Conservation (phyloP, 495 filamentous ascomycete species). For the Penicillium longicatenatum region DNA sequence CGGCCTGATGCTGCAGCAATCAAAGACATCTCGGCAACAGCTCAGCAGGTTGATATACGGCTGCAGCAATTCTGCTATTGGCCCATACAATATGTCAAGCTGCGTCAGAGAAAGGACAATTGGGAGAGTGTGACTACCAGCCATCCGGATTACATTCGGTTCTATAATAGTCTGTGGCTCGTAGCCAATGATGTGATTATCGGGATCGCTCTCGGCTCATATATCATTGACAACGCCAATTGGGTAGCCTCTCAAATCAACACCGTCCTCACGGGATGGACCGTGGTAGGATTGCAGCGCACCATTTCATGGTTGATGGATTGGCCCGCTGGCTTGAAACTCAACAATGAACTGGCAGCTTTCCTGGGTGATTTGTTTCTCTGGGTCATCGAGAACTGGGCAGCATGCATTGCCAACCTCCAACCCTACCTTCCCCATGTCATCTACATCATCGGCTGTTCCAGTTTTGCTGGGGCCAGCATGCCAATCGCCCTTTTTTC, state of each 20-base stretch:
- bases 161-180: slow-evolving; percentile 98
- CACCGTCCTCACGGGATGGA: slow-evolving; percentile 75
- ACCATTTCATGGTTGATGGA: slow-evolving; percentile 97
- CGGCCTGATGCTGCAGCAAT: slow-evolving; percentile 79
- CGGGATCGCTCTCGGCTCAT: slow-evolving; percentile 91
- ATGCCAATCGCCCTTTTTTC: slow-evolving; percentile 98
- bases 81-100: slow-evolving; percentile 93
- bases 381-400: slow-evolving; percentile 99
- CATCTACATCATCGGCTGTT: slow-evolving; percentile 92
- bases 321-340: slow-evolving; percentile 95
- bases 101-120: slow-evolving; percentile 83
- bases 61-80: slow-evolving; percentile 99
- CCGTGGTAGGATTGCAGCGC: slow-evolving; percentile 82
- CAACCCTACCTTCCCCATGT: slow-evolving; percentile 79
- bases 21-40: slow-evolving; percentile 94
- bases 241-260: slow-evolving; percentile 85
- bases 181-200: slow-evolving; percentile 99
- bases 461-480: slow-evolving; percentile 91
- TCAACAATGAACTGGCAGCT: slow-evolving; percentile 90
- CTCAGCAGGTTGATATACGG: slow-evolving; percentile 97
- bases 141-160: slow-evolving; percentile 97
- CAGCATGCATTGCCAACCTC: slow-evolving; percentile 75
- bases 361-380: slow-evolving; percentile 95
- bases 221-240: slow-evolving; percentile 91
- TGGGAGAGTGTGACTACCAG: slow-evolving; percentile 96